phyloP scores from a whole-genome alignment of 1,139 yeast species.

The Blastobotrys niveus region DNA sequence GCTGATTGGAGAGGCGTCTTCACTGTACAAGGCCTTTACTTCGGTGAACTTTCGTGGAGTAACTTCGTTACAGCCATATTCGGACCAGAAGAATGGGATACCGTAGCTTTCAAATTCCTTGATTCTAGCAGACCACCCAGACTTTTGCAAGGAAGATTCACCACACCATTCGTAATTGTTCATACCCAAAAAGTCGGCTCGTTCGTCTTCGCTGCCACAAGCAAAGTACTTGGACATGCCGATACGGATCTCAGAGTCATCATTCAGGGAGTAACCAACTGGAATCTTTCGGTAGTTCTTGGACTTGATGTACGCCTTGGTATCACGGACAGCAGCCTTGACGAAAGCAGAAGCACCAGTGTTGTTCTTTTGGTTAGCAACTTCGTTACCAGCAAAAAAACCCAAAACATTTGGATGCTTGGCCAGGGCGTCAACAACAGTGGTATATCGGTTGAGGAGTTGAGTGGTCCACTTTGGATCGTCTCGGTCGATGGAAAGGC shows the following conservation, averaged over 20 bases:
- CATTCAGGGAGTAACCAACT: slow-evolving; percentile 97
- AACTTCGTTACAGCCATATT: slow-evolving; percentile 80
- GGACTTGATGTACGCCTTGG: slow-evolving; percentile 61
- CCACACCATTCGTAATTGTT: slow-evolving; percentile 99
- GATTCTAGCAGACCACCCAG: slow-evolving; percentile 77
- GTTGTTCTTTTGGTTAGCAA: slow-evolving; percentile 72
- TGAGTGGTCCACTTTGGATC: slow-evolving; percentile 67
- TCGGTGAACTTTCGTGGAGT: slow-evolving; percentile 75
- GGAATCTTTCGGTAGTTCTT: slow-evolving; percentile 69
- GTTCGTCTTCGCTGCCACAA: slow-evolving; percentile 59
- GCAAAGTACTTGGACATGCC: slow-evolving; percentile 71
- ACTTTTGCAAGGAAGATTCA: slow-evolving; percentile 60
- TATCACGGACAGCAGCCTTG: slow-evolving; percentile 78
- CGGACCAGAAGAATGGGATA: slow-evolving; percentile 83
- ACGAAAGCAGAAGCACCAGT: slow-evolving; percentile 67
- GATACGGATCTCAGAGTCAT: slow-evolving; percentile 52
- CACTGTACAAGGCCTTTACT: slow-evolving; percentile 45
- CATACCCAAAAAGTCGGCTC: slow-evolving; percentile 88
- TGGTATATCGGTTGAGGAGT: slow-evolving; percentile 40
- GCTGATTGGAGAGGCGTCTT: slow-evolving; percentile 77
- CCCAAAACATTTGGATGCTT: slow-evolving; percentile 81
- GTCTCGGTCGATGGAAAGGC: slow-evolving; percentile 68
- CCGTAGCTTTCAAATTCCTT: slow-evolving; percentile 60
- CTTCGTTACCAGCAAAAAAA: slow-evolving; percentile 93
- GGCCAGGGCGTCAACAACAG: slow-evolving; percentile 73